Conservation (phyloP, 441 rosid species). For the Kokia cookei region DNA sequence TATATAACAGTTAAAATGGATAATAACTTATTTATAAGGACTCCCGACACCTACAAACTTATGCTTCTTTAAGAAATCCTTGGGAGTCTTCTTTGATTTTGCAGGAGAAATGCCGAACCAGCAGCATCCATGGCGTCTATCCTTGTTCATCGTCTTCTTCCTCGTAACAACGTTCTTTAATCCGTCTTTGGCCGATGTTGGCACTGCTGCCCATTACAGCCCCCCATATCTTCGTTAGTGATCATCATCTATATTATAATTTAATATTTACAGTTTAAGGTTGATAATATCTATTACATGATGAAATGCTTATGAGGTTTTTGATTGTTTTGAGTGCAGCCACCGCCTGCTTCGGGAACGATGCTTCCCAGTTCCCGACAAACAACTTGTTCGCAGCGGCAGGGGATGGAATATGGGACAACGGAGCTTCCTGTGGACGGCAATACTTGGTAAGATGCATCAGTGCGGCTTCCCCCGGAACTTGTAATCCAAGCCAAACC, state of each 20-base stretch:
- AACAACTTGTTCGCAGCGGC: conserved; percentile 49
- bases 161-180: conserved; percentile 2
- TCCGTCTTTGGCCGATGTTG: conserved; percentile 28
- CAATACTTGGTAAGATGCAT: conserved; percentile 46
- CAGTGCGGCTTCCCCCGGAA: conserved; percentile 22
- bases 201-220: conserved; percentile 30
- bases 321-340: conserved; percentile 23
- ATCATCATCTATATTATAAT: not conserved
- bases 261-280: not conserved
- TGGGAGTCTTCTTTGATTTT: not conserved
- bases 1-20: not conserved
- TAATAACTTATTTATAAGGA: not conserved
- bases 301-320: not conserved
- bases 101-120: not conserved
- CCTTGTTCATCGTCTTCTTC: not conserved
- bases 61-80: not conserved
- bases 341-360: conserved; percentile 43
- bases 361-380: conserved; percentile 34
- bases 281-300: not conserved
- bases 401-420: conserved; percentile 60
- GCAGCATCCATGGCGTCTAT: not conserved
- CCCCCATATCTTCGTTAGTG: conserved; percentile 45
- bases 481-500: conserved; percentile 26
- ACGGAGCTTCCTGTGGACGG: conserved; percentile 59
- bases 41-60: not conserved